phyloP scores from a whole-genome alignment of 805 yeast species.

The Debaryomyces tyrocola region DNA sequence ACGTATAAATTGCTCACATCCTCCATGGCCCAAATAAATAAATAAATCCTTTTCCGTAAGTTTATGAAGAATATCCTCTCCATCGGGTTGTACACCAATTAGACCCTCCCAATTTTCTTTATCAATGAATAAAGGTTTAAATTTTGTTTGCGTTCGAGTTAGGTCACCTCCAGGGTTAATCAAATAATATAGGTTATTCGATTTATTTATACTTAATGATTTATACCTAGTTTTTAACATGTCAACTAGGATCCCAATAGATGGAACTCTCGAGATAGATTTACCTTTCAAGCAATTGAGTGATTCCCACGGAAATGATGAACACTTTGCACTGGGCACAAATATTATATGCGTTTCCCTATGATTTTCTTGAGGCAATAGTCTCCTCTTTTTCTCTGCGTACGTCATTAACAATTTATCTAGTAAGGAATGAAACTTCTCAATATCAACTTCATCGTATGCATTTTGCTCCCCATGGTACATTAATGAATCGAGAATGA shows the following conservation, averaged over 20 bases:
- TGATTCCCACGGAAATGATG: slow-evolving; percentile 90
- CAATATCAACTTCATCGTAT: slow-evolving; percentile 65
- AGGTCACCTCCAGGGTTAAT: slow-evolving; percentile 86
- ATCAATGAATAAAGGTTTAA: slow-evolving; percentile 23
- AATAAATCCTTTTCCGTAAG: slow-evolving; percentile 48
- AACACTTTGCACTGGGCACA: slow-evolving; percentile 64
- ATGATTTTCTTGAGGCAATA: slow-evolving; percentile 4
- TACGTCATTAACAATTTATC: slow-evolving; percentile 43
- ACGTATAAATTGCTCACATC: slow-evolving; percentile 83
- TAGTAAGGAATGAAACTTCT: slow-evolving; percentile 51
- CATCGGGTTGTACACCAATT: slow-evolving; percentile 56
- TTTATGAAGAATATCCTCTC: slow-evolving; percentile 46
- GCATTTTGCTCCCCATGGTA: slow-evolving; percentile 66
- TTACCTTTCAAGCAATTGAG: slow-evolving; percentile 51
- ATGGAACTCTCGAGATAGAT: slow-evolving; percentile 77
- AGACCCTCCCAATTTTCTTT: slow-evolving; percentile 39
- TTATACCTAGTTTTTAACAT: slow-evolving; percentile 22
- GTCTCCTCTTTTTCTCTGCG: slow-evolving; percentile 1
- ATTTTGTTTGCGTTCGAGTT: slow-evolving; percentile 56
- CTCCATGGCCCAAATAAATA: slow-evolving; percentile 92
- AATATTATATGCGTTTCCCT: slow-evolving; percentile 64
- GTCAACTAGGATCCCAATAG: slow-evolving; percentile 44
- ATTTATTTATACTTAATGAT: neutral
- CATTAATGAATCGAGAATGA: slow-evolving; percentile 57
- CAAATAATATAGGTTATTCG: slow-evolving; percentile 45